phyloP scores from a whole-genome alignment of 164 flowering plant species.

The Paratinospora sagittata region DNA sequence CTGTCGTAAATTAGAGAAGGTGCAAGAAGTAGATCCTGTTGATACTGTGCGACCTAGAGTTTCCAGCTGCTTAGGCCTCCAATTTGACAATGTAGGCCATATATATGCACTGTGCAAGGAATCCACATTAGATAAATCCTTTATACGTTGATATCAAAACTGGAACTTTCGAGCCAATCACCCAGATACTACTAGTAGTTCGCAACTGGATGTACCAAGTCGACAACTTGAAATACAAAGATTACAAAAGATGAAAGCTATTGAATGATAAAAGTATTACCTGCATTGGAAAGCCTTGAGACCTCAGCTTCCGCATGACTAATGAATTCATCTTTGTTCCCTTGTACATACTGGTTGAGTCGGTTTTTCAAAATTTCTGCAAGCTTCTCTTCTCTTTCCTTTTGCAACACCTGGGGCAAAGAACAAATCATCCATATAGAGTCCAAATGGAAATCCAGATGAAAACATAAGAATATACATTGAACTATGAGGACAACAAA shows the following conservation, averaged over 20 bases:
- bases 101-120: neutral
- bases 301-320: conserved; percentile 77
- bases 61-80: neutral
- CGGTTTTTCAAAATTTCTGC: conserved; percentile 54
- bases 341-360: conserved; percentile 75
- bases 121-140: neutral
- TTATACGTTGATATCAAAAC: neutral
- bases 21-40: no score
- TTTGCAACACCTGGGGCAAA: conserved; percentile 61
- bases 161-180: neutral
- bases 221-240: neutral
- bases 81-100: neutral
- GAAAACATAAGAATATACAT: neutral
- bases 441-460: neutral
- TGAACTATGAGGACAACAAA: neutral
- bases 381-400: conserved; percentile 95
- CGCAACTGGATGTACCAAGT: neutral
- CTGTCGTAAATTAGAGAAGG: no score
- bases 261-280: conserved; percentile 24
- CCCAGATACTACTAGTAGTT: neutral
- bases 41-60: no score
- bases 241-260: conserved; percentile 1
- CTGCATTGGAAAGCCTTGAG: conserved; percentile 80
- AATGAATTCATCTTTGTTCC: conserved; percentile 63
- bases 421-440: neutral